Evolutionary conservation across 257 asterid species (phyloP), one percentile per base, ranked within the genome.

Genomic region (Gentiana dahurica): DNA sequence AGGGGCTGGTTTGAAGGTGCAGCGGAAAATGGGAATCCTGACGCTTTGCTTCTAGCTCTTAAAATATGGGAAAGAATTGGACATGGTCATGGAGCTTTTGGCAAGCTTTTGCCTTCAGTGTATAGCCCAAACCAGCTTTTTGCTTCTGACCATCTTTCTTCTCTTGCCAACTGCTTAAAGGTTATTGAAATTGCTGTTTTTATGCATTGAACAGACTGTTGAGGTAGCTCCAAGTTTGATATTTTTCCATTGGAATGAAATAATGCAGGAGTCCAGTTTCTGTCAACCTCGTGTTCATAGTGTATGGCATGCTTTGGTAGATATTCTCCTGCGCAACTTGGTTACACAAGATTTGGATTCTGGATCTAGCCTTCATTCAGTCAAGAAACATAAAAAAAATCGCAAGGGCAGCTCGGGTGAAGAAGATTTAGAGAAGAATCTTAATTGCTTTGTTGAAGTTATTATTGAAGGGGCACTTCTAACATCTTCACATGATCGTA

Each of bases 401-500:
- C 94, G 95, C 64, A 88, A 76, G 76, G 63, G 71, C 54, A 66
- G 80, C 75, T 73, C 86, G 37, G 78, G 61, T 32, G 94, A 85
- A 66, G 95, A 83, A 70, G 98, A 87, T 67, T 54, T 66, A 50
- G 81, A 79, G 78, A 81, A 76, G 66, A 75, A 82, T 73, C 81
- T 92, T 57, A 55, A 49, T 55, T 65, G 76, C 68, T 88, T 92
- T 68, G 67, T 77, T 72, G 95, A 88, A 71, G 73, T 75, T 61
- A 77, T 79, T 67, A 81, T 92, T 60, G 97, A 92, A 77, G 94
- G 87, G 44, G 77, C 97, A 49, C 89, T 92, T 55, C 63, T 92
- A 53, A 57, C 81, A 58, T 92, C 99, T 36, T 92, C 99, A 62
- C 99, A 92, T 65, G 94, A 92, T 64, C 94, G 97, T 69, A 88